Evolutionary conservation across 306 rosid species (phyloP), one percentile per base, ranked within the genome.

Genomic region (Trichosanthes cucumerina): DNA sequence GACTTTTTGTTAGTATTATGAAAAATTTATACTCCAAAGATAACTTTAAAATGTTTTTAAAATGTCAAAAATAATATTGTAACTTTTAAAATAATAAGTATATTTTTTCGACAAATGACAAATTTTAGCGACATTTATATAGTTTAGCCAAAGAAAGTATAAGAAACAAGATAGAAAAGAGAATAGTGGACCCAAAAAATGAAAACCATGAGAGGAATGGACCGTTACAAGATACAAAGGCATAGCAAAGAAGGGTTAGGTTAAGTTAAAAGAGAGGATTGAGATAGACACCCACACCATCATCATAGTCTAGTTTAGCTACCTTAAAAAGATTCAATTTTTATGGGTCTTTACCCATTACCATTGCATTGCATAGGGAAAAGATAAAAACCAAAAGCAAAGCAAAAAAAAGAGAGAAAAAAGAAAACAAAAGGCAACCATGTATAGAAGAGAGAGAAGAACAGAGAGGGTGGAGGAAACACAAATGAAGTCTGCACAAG

Each of bases 401-500:
- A 14, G 16, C 34, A 16, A 33, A 33, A 34, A 15, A 63, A 18
- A 33, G 7, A 54, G 28, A 54, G 60, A 19, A 23, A 21, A 24
- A n/a, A 24, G 6, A n/a, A 52, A 16, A 52, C 3, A 19, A 9
- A 63, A 10, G 26, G 10, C 43, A 19, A 79, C 1, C 58, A 23
- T 52, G 58, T 52, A 19, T 19, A 36, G 39, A 36, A 36, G 60
- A 73, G 43, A 80, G 79, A 74, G 77, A 72, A 76, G 14, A 79
- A 49, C 60, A 75, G 28, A 21, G 53, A 49, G 52, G 75, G 73
- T 65, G 19, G 9, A 73, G 77, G 76, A 46, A 77, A 56, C 76
- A 80, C 75, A 79, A 53, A 83, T 78, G 86, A 85, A 85, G 92
- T 52, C 86, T 88, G 93, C 91, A 86, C 85, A 81, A 76, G 80